These are phyloP conservation scores for Sistotremastrum suecicum DNA, from an alignment of 768 basidiomycete genomes.

Conservation along the genomic window DNA sequence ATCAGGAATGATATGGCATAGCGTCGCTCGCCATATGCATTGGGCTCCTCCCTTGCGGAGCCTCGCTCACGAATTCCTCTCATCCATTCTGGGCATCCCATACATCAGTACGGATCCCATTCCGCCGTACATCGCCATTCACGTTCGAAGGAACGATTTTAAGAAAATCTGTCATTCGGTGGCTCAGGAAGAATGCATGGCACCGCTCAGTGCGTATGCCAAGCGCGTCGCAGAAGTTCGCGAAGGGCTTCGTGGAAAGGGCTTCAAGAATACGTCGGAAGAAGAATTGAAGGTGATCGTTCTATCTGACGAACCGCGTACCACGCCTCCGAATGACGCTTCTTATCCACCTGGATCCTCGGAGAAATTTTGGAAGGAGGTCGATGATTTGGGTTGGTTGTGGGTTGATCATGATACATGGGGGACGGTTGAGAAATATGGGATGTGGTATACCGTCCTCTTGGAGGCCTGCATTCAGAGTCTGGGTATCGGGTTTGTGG, in stretches of 20 bases:
- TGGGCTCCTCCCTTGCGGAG: slow-evolving; percentile 10
- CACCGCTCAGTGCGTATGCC: neutral
- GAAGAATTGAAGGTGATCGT: no score
- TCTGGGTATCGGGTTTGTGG: slow-evolving; percentile 14
- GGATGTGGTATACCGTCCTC: slow-evolving; percentile 8
- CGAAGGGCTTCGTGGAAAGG: no score
- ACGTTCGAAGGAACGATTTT: neutral
- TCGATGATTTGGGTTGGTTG: slow-evolving; percentile 11
- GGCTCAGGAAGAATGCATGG: neutral
- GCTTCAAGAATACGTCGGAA: no score
- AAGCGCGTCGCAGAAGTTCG: no score
- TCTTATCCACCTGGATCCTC: neutral
- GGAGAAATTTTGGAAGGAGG: slow-evolving; percentile 5
- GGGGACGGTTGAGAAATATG: slow-evolving; percentile 7
- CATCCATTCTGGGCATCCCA: no score
- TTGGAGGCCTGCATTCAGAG: slow-evolving; percentile 14
- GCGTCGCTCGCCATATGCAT: slow-evolving; percentile 11
- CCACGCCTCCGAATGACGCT: no score
- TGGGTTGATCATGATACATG: slow-evolving; percentile 9
- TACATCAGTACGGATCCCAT: neutral
- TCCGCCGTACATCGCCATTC: slow-evolving; percentile 6
- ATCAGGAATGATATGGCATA: no score
- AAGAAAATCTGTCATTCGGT: neutral
- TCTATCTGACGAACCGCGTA: no score
- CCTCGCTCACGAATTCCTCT: neutral